phyloP scores from a whole-genome alignment of 2,329 filamentous ascomycete species.

The Catunica adiposa region DNA sequence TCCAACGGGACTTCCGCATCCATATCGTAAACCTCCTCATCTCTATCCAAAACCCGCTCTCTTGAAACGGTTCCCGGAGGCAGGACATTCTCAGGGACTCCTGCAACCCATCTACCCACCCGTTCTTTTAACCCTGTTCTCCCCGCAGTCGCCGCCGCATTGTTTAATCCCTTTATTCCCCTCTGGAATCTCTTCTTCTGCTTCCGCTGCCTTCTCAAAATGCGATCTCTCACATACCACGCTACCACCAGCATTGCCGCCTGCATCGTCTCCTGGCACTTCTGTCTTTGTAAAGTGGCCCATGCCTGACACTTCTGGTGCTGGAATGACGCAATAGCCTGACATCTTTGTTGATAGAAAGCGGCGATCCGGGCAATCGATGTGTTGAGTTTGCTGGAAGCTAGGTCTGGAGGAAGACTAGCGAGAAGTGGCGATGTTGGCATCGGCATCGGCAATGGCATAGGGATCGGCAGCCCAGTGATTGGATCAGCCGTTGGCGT shows the following conservation, averaged over 20 bases:
- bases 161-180: slow-evolving; percentile 22
- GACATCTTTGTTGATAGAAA: slow-evolving; percentile 33
- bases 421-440: slow-evolving; percentile 5
- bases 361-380: slow-evolving; percentile 32
- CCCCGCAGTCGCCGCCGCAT: not conserved
- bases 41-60: slow-evolving; percentile 22
- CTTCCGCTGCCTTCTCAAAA: slow-evolving; percentile 26
- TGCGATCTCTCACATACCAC: slow-evolving; percentile 33
- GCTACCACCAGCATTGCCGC: slow-evolving; percentile 33
- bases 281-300: slow-evolving; percentile 30
- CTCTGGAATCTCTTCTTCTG: slow-evolving; percentile 27
- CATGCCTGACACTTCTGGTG: slow-evolving; percentile 32
- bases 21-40: slow-evolving; percentile 27
- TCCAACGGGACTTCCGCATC: slow-evolving; percentile 25
- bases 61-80: no score
- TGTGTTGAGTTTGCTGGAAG: slow-evolving; percentile 28
- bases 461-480: not conserved
- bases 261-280: slow-evolving; percentile 33
- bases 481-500: not conserved
- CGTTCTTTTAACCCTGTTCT: not conserved
- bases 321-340: slow-evolving; percentile 30
- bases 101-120: not conserved
- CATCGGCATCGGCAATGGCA: not conserved
- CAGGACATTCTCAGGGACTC: slow-evolving; percentile 17
- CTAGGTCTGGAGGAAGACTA: slow-evolving; percentile 16